phyloP scores from a whole-genome alignment of 192 early-diverging fungal species.

The Chytriomyces sp. region DNA sequence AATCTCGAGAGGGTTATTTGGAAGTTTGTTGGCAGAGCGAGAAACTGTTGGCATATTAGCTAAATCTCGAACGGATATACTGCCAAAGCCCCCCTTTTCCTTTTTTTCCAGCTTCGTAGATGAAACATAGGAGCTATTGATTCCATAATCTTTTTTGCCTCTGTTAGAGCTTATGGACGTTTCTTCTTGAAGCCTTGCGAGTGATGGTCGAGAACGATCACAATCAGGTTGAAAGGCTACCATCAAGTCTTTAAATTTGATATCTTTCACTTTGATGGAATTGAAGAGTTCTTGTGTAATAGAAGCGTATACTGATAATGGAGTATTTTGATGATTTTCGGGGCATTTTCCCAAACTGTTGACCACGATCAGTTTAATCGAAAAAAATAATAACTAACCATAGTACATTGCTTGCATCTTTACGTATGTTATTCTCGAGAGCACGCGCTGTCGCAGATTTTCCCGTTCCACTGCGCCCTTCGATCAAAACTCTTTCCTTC shows the following conservation, averaged over 20 bases:
- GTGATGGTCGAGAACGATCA: background rate
- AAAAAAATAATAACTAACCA: background rate
- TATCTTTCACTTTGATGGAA: background rate
- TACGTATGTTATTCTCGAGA: background rate
- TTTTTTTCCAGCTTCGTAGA: too few relatives aligned
- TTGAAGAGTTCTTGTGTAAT: background rate
- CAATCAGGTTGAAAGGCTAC: background rate
- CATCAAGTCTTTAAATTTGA: background rate
- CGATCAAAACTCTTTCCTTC: background rate
- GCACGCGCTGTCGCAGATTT: constrained; percentile 2
- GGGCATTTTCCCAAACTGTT: constrained; percentile 22
- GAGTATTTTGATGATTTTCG: constrained; percentile 27
- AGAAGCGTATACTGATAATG: constrained; percentile 1
- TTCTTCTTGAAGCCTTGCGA: background rate
- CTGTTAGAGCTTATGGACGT: background rate
- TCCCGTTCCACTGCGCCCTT: constrained; percentile 21
- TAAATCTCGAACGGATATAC: too few relatives aligned
- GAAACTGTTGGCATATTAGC: too few relatives aligned
- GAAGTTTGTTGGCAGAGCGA: too few relatives aligned
- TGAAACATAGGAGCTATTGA: too few relatives aligned
- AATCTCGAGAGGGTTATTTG: too few relatives aligned
- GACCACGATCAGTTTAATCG: background rate
- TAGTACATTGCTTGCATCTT: background rate
- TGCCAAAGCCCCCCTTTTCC: too few relatives aligned
- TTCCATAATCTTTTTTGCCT: too few relatives aligned